Evolutionary conservation across 1,139 yeast species (phyloP).

Genomic region (Arxiozyma telluris): DNA sequence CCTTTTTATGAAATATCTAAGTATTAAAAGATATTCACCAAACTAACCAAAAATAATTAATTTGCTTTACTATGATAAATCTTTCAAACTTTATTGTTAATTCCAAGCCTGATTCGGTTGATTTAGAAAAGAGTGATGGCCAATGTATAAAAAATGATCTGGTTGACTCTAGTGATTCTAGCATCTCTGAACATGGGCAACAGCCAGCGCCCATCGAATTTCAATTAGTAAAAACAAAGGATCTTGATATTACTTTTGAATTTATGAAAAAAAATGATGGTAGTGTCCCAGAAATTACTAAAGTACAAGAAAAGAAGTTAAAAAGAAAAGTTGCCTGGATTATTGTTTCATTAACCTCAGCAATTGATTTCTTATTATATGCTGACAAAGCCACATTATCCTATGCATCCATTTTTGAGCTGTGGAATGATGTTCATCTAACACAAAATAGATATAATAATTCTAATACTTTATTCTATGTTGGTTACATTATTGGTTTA

Average conservation of each 20-base stretch:
- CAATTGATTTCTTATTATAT: slow-evolving; percentile 35
- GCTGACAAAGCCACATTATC: slow-evolving; percentile 41
- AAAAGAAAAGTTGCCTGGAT: slow-evolving; percentile 32
- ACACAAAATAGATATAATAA: slow-evolving; percentile 33
- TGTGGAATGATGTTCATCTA: slow-evolving; percentile 36
- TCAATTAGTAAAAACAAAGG: slow-evolving; percentile 17
- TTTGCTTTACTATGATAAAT: no score
- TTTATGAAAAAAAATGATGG: slow-evolving; percentile 30
- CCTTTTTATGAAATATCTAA: no score
- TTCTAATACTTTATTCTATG: slow-evolving; percentile 35
- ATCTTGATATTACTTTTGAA: slow-evolving; percentile 36
- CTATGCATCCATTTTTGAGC: slow-evolving; percentile 37
- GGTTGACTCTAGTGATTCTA: neutral
- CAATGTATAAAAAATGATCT: neutral
- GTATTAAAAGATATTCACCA: no score
- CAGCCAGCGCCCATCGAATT: neutral
- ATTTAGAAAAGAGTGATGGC: neutral
- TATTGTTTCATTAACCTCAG: slow-evolving; percentile 32
- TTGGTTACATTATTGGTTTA: slow-evolving; percentile 34
- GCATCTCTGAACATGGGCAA: neutral
- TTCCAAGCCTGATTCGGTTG: neutral
- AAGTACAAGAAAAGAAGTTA: slow-evolving; percentile 33
- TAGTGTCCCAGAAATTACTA: slow-evolving; percentile 29
- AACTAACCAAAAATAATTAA: no score
- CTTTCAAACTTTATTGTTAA: neutral